Conservation (phyloP, 805 yeast species). For the Metschnikowia noctiluminum region DNA sequence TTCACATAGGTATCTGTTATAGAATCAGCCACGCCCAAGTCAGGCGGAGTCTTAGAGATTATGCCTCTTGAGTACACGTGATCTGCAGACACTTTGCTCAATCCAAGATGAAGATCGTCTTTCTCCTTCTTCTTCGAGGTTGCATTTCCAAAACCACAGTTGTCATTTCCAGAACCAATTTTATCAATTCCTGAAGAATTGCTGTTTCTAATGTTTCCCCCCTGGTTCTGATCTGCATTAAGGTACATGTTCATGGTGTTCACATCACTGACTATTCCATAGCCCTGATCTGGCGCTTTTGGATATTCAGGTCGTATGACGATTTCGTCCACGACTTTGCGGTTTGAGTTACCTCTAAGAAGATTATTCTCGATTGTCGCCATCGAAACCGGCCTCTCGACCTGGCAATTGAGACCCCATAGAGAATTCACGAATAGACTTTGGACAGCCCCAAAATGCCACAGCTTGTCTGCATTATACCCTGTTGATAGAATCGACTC, state of each 20-base stretch:
- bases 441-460: constrained; percentile 39
- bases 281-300: not conserved
- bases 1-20: constrained; percentile 10
- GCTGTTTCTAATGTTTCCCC: not conserved
- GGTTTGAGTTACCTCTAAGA: constrained; percentile 37
- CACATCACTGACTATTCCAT: constrained; percentile 14
- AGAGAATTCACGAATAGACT: constrained; percentile 34
- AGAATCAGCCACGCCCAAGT: not conserved
- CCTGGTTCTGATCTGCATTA: constrained; percentile 1
- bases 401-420: constrained; percentile 46
- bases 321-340: constrained; percentile 48
- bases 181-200: not conserved
- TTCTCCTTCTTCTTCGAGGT: not conserved
- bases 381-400: constrained; percentile 35
- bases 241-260: constrained; percentile 17
- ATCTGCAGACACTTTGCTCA: not conserved
- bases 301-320: constrained; percentile 7
- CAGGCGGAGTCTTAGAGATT: not conserved
- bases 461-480: constrained; percentile 25
- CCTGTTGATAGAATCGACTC: constrained; percentile 3
- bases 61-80: not conserved
- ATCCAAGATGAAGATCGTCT: not conserved
- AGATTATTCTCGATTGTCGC: constrained; percentile 41
- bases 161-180: not conserved
- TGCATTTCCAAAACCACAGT: not conserved